Percentiles rank a stretch among this genome's conserved stretches.
Conservation (phyloP, 345 rosid genomes). For the Populus tremula region DNA sequence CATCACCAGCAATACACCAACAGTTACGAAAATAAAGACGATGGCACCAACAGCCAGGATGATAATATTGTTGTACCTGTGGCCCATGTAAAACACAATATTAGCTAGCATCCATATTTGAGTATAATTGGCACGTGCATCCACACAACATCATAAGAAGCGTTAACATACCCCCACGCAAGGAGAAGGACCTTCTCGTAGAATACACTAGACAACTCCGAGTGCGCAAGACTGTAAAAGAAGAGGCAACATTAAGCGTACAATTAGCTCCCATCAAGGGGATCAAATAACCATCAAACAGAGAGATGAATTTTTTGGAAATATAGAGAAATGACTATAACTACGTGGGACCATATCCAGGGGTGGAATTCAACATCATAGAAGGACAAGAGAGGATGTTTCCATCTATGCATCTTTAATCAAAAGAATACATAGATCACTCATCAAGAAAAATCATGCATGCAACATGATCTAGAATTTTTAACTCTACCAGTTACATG, state of each 20-base stretch:
- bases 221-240: conserved; percentile 82
- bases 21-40: conserved; percentile 74
- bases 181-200: conserved; percentile 93
- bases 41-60: conserved; percentile 65
- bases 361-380: background rate
- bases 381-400: background rate
- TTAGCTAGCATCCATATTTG: conserved; percentile 1
- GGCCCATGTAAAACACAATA: background rate
- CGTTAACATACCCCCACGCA: conserved; percentile 71
- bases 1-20: conserved; percentile 92
- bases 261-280: conserved; percentile 1
- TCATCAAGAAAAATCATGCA: background rate
- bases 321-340: background rate
- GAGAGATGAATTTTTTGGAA: background rate
- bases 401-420: background rate
- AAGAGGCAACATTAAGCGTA: background rate
- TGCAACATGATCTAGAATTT: background rate
- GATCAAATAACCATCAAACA: background rate
- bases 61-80: conserved; percentile 75
- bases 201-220: conserved; percentile 87
- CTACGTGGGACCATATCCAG: background rate
- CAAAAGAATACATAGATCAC: background rate
- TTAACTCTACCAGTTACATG: background rate
- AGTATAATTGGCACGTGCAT: background rate
- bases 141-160: background rate